Percentiles rank a stretch among this genome's conserved stretches.
These are phyloP conservation scores for Viola odorata DNA, from an alignment of 345 rosid genomes.

Conservation along the genomic window DNA sequence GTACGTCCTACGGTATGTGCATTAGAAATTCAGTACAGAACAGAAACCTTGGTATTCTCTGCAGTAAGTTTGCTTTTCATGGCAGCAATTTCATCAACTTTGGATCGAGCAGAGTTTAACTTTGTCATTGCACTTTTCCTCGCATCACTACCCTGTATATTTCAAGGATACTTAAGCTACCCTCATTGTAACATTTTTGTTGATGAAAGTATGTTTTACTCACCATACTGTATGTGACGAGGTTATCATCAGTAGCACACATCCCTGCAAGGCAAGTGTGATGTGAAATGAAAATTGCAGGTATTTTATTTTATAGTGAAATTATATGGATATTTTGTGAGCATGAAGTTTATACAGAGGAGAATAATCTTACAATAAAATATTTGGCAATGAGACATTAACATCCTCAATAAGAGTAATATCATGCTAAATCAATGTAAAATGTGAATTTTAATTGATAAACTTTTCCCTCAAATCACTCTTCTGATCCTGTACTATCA, in stretches of 20 bases:
- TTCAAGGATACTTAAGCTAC: constrained; percentile 11
- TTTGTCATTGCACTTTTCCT: constrained; percentile 26
- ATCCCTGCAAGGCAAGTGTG: constrained; percentile 24
- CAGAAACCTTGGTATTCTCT: constrained; percentile 51
- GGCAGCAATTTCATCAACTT: constrained; percentile 41
- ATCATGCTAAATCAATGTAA: not conserved
- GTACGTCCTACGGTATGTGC: not conserved
- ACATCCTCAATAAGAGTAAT: not conserved
- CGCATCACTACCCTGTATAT: constrained; percentile 29
- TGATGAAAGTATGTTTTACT: not conserved
- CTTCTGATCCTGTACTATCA: not conserved
- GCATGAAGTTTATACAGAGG: not conserved
- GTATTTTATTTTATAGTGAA: not conserved
- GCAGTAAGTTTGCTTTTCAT: constrained; percentile 34
- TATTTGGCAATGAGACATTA: not conserved
- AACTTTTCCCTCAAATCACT: not conserved
- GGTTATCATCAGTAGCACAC: constrained; percentile 7
- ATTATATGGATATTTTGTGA: not conserved
- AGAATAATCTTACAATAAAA: not conserved
- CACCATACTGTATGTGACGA: constrained; percentile 21
- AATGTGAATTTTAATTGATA: not conserved
- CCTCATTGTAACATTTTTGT: not conserved
- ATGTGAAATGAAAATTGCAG: not conserved
- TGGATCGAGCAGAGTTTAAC: constrained; percentile 44
- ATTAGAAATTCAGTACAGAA: not conserved